Conservation (phyloP, 495 filamentous ascomycete species). For the Beverwykella pulmonaria region DNA sequence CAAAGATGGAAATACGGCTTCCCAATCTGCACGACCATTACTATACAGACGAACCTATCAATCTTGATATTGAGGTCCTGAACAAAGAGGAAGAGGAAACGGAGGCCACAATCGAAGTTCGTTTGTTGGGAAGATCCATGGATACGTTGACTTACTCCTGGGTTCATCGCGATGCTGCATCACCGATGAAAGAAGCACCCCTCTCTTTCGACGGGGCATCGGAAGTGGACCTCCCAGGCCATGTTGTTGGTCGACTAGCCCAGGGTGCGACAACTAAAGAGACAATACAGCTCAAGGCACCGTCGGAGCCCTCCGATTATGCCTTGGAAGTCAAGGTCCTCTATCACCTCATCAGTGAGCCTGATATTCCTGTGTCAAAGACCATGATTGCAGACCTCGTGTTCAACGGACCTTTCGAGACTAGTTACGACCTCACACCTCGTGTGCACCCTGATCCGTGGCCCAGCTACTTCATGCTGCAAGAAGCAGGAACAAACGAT, state of each 20-base stretch:
- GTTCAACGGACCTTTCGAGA: conserved; percentile 81
- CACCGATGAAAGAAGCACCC: conserved; percentile 44
- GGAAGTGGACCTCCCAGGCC: conserved; percentile 37
- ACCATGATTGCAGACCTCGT: conserved; percentile 65
- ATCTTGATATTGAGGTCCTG: conserved; percentile 65
- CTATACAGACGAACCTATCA: conserved; percentile 78
- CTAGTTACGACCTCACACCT: conserved; percentile 81
- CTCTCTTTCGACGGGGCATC: conserved; percentile 29
- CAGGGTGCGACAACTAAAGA: conserved; percentile 47
- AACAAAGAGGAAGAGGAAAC: conserved; percentile 87
- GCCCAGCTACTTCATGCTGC: conserved; percentile 78
- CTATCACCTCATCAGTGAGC: conserved; percentile 80
- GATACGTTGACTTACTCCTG: conserved; percentile 56
- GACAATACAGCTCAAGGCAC: conserved; percentile 53
- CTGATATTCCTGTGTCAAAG: conserved; percentile 81
- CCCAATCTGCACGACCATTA: conserved; percentile 66
- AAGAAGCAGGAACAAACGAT: conserved; percentile 40
- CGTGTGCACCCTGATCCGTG: conserved; percentile 74
- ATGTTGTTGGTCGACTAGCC: conserved; percentile 56
- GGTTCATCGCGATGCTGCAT: conserved; percentile 42
- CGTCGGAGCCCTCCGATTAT: conserved; percentile 60
- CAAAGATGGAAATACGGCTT: conserved; percentile 78
- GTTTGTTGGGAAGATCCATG: conserved; percentile 63
- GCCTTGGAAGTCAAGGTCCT: conserved; percentile 70
- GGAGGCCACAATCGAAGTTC: conserved; percentile 66